Evolutionary conservation across 2,329 filamentous ascomycete species (phyloP).

Genomic region (Rhexocercosporidium sp.): DNA sequence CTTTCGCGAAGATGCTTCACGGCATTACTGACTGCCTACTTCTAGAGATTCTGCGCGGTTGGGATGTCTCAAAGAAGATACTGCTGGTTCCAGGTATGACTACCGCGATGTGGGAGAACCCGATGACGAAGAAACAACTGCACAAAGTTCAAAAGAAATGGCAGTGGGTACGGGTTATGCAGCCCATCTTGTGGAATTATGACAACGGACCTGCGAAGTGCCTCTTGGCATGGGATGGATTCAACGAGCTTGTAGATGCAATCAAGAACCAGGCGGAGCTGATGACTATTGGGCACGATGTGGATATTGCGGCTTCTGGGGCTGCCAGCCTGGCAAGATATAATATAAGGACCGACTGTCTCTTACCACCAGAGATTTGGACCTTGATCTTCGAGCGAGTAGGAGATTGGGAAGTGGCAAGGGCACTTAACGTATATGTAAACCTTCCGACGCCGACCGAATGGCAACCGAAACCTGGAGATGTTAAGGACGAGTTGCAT

Average conservation of each 20-base stretch:
- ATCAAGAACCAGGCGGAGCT: slow-evolving; percentile 80
- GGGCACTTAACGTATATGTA: slow-evolving; percentile 80
- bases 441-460: slow-evolving; percentile 74
- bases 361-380: slow-evolving; percentile 86
- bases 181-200: slow-evolving; percentile 84
- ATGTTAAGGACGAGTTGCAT: slow-evolving; percentile 67
- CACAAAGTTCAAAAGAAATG: slow-evolving; percentile 83
- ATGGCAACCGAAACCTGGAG: slow-evolving; percentile 69
- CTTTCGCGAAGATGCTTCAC: slow-evolving; percentile 84
- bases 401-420: slow-evolving; percentile 89
- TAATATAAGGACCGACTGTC: slow-evolving; percentile 46
- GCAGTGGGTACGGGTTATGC: slow-evolving; percentile 84
- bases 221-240: slow-evolving; percentile 64
- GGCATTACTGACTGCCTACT: slow-evolving; percentile 83
- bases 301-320: slow-evolving; percentile 48
- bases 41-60: slow-evolving; percentile 80
- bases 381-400: slow-evolving; percentile 84
- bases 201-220: slow-evolving; percentile 60
- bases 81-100: slow-evolving; percentile 90
- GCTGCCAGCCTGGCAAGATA: slow-evolving; percentile 50
- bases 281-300: slow-evolving; percentile 73
- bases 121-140: slow-evolving; percentile 85
- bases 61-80: slow-evolving; percentile 86
- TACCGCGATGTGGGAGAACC: slow-evolving; percentile 86
- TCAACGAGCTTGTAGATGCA: slow-evolving; percentile 74